phyloP scores from a whole-genome alignment of 2,329 filamentous ascomycete species.

The Beauveria brongniartii region DNA sequence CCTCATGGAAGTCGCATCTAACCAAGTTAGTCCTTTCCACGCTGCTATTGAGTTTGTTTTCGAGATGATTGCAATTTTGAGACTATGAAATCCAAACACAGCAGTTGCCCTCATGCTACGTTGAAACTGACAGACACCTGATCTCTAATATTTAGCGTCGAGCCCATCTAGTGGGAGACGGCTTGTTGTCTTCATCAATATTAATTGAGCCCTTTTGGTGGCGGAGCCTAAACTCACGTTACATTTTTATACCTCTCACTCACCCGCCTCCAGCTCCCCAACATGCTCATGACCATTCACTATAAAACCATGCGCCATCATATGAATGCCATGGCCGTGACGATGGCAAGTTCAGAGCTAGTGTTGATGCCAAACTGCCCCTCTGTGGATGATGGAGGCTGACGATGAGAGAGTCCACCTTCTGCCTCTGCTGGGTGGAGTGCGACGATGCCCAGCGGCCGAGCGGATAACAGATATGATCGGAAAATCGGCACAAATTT shows the following conservation, averaged over 20 bases:
- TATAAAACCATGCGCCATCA: not conserved
- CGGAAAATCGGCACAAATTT: not conserved
- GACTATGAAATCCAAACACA: not conserved
- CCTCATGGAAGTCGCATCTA: not conserved
- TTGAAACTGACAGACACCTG: slow-evolving; percentile 3
- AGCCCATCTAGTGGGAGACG: not conserved
- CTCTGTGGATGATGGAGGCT: not conserved
- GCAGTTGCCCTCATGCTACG: not conserved
- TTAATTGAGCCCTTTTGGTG: not conserved
- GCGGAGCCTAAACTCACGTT: slow-evolving; percentile 7
- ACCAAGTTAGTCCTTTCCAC: not conserved
- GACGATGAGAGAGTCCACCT: not conserved
- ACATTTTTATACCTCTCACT: not conserved
- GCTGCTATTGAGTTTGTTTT: not conserved
- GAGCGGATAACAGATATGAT: not conserved
- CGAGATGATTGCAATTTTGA: no score
- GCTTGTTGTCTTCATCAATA: slow-evolving; percentile 4
- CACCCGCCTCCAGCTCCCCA: not conserved
- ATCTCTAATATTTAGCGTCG: not conserved
- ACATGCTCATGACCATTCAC: not conserved
- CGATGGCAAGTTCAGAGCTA: not conserved
- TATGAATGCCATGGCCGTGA: not conserved
- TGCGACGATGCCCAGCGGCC: not conserved
- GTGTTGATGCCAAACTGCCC: not conserved
- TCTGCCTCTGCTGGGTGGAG: no score